Evolutionary conservation across 2,329 filamentous ascomycete genomes (phyloP), one percentile per base, ranked within the genome.

Genomic region (Penicillium brasilianum): DNA sequence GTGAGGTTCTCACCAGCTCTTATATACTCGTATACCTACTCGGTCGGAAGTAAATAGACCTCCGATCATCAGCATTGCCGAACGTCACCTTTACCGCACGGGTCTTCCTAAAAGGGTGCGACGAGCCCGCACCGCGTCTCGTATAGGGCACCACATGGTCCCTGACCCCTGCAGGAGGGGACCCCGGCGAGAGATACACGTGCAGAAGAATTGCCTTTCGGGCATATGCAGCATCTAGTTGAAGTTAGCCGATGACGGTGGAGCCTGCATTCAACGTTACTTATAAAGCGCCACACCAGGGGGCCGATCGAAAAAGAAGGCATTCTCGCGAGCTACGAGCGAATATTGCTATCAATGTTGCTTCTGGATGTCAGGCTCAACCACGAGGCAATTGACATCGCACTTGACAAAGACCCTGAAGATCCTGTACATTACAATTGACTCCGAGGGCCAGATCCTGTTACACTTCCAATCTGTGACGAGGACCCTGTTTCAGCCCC

Each of bases 401-500:
- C 3, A 43, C n/a, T 3, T 22, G 18, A 4, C 39, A 43, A 4
- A 34, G 14, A 2, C 18, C n/a, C 11, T 1, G 6, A 34, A 9
- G 10, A 34, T 13, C 5, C 32, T 28, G 25, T 28, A 28, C 25
- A 28, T 28, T 28, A 28, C 6, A 28, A 28, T 28, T 28, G 25
- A 28, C 25, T 6, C 32, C 32, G 8, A 34, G 32, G 11, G 32
- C 16, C 16, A 6, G 48, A 50, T 9, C 1, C n/a, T 50, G 14
- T n/a, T 13, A 22, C 48, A 34, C 11, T 25, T 60, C 32, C 11
- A 22, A 36, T 10, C 34, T 44, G 20, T 39, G 46, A 49, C 3
- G 37, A 58, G 30, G 58, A 56, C 37, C 57, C 52, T 51, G 58
- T 59, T 59, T 59, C 58, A 59, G 58, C 58, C 58, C 36, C 36